These are phyloP conservation scores for Leccinum ochraceum DNA, from an alignment of 768 basidiomycete species.

Conservation along the genomic window DNA sequence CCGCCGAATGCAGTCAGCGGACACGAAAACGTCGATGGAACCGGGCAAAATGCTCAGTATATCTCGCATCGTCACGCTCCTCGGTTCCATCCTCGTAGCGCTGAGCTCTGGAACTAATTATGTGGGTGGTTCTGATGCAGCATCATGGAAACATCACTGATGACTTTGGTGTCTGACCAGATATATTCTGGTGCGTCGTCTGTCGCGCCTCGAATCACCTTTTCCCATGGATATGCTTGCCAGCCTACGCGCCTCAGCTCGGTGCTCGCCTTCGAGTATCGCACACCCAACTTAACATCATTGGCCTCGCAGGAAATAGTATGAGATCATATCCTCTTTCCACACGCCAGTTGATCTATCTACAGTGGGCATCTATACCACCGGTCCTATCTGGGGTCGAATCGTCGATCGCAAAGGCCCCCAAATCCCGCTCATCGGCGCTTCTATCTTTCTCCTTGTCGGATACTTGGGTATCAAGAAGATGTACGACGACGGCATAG, in stretches of 20 bases:
- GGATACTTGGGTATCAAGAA: constrained; percentile 78
- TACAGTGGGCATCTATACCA: constrained; percentile 73
- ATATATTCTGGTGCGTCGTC: constrained; percentile 31
- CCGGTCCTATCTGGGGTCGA: constrained; percentile 77
- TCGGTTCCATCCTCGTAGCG: constrained; percentile 59
- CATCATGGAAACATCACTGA: neutral
- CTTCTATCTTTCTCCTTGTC: constrained; percentile 57
- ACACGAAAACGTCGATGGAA: constrained; percentile 17
- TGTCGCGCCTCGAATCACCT: neutral
- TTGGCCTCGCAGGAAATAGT: constrained; percentile 82
- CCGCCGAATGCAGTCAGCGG: constrained; percentile 10
- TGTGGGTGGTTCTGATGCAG: constrained; percentile 42
- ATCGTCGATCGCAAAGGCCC: constrained; percentile 78
- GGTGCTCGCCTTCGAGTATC: constrained; percentile 71
- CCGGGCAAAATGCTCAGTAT: constrained; percentile 36
- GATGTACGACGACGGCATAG: constrained; percentile 60
- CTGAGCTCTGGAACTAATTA: constrained; percentile 74
- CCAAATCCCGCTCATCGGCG: constrained; percentile 58
- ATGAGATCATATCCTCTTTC: constrained; percentile 21
- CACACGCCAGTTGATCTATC: neutral
- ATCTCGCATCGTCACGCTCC: constrained; percentile 48
- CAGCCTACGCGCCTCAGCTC: constrained; percentile 87
- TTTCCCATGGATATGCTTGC: neutral
- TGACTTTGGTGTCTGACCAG: constrained; percentile 8
- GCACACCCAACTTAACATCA: constrained; percentile 80